phyloP scores from a whole-genome alignment of 2,329 filamentous ascomycete species.

The Paramyrothecium roridum region DNA sequence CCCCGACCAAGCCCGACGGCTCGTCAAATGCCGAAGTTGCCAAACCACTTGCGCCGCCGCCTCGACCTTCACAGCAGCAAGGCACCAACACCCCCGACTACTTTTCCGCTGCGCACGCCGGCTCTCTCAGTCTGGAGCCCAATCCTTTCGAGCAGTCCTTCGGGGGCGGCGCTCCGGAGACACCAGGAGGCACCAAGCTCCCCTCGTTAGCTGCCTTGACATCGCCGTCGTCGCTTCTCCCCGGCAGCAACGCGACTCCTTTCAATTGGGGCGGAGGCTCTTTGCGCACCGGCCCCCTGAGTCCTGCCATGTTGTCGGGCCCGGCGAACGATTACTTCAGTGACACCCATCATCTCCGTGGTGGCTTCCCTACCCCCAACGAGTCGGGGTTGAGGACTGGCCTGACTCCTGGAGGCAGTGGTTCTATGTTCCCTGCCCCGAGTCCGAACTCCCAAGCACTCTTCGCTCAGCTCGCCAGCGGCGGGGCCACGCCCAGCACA shows the following conservation, averaged over 20 bases:
- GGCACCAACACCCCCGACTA: conserved; percentile 63
- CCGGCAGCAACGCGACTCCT: conserved; percentile 68
- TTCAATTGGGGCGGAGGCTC: conserved; percentile 82
- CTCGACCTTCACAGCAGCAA: conserved; percentile 49
- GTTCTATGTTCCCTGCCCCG: conserved; percentile 93
- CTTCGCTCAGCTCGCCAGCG: conserved; percentile 74
- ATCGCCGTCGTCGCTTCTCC: conserved; percentile 79
- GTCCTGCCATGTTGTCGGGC: conserved; percentile 94
- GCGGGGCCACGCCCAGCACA: conserved; percentile 83
- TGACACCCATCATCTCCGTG: conserved; percentile 72
- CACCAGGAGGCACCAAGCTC: conserved; percentile 77
- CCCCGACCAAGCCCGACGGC: conserved; percentile 44
- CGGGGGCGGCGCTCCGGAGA: conserved; percentile 65
- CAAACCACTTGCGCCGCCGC: conserved; percentile 68
- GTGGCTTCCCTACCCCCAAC: conserved; percentile 91
- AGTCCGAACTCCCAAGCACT: conserved; percentile 84
- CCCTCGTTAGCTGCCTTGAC: conserved; percentile 89
- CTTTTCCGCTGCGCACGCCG: conserved; percentile 56
- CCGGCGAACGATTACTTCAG: conserved; percentile 84
- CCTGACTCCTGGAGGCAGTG: conserved; percentile 88
- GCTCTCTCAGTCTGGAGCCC: conserved; percentile 72
- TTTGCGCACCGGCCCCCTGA: conserved; percentile 85
- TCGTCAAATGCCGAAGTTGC: conserved; percentile 54
- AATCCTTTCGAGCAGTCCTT: conserved; percentile 99
- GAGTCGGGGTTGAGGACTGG: conserved; percentile 91